These are phyloP conservation scores for Jamesozyma hellenica DNA, from an alignment of 805 yeast species.

Conservation along the genomic window DNA sequence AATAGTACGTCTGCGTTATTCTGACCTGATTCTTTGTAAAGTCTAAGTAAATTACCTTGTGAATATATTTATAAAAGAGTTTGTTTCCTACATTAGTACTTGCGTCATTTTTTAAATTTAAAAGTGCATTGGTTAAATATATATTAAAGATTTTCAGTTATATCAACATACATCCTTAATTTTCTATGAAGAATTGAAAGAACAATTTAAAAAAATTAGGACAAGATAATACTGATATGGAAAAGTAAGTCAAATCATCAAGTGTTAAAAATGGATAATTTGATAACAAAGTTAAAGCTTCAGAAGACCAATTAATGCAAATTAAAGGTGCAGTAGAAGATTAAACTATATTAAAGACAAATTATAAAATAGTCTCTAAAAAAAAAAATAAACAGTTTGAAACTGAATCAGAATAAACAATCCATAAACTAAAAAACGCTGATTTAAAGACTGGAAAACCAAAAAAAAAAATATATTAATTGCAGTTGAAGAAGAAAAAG, in stretches of 20 bases:
- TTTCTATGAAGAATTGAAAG: conserved; percentile 79
- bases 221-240: conserved; percentile 85
- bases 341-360: conserved; percentile 75
- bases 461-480: conserved; percentile 89
- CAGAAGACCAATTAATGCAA: conserved; percentile 24
- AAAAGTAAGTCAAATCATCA: conserved; percentile 86
- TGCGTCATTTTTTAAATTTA: too few relatives aligned
- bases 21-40: too few relatives aligned
- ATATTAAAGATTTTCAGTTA: too few relatives aligned
- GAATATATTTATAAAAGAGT: too few relatives aligned
- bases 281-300: conserved; percentile 69
- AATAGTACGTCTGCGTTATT: too few relatives aligned
- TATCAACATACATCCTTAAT: too few relatives aligned
- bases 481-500: conserved; percentile 86
- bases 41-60: too few relatives aligned
- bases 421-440: conserved; percentile 86
- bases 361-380: conserved; percentile 83
- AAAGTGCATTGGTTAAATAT: too few relatives aligned
- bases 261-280: conserved; percentile 83
- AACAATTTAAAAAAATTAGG: conserved; percentile 79
- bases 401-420: conserved; percentile 79
- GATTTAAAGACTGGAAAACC: conserved; percentile 94
- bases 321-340: conserved; percentile 81
- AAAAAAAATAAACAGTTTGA: conserved; percentile 88
- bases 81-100: too few relatives aligned